Evolutionary conservation across 2,329 filamentous ascomycete species (phyloP), one percentile per base, ranked within the genome.

Genomic region (Geoglossum cookeanum): DNA sequence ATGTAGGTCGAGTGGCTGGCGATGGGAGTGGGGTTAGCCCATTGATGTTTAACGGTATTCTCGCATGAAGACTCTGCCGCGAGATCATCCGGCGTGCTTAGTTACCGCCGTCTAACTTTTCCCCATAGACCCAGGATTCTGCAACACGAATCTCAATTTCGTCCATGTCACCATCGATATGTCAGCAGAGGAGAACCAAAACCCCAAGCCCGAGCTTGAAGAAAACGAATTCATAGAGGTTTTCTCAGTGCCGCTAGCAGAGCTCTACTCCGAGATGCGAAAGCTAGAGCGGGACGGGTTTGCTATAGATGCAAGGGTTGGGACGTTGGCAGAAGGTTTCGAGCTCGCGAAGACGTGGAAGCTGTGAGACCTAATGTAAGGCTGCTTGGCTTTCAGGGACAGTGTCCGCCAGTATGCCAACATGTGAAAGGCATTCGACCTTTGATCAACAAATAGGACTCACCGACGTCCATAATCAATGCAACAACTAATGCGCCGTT

Each of bases 171-270:
- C 74, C 1, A 78, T 91, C 61, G 84, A 91, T 67, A 79, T 85
- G 75, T 75, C 71, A 3, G 71, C 80, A 1, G 77, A 83, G 0
- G 81, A 81, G 63, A 91, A 91, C 65, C 77, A 83, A 65, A 74
- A 85, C 56, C 80, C 79, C 1, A 75, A 81, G 67, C 81, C 85
- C 0, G 72, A 84, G 65, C 74, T 90, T 5, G 85, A 91, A 66
- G 85, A 89, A 30, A 83, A 81, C 61, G 86, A 91, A 69, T 90
- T 89, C 65, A 90, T 91, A 64, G 85, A 90, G 67, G 82, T 83
- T 37, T 90, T 91, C 64, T 79, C 78, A 7, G 75, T 87, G 6
- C 82, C 81, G 4, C 65, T 91, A 48, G 71, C 69, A 22, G 72
- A 76, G 13, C 68, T 91, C 44, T 88, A 83, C 72, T 75, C 75